These are phyloP conservation scores for Emergomyces pasteurianus DNA, from an alignment of 2,329 filamentous ascomycete species.

Conservation along the genomic window DNA sequence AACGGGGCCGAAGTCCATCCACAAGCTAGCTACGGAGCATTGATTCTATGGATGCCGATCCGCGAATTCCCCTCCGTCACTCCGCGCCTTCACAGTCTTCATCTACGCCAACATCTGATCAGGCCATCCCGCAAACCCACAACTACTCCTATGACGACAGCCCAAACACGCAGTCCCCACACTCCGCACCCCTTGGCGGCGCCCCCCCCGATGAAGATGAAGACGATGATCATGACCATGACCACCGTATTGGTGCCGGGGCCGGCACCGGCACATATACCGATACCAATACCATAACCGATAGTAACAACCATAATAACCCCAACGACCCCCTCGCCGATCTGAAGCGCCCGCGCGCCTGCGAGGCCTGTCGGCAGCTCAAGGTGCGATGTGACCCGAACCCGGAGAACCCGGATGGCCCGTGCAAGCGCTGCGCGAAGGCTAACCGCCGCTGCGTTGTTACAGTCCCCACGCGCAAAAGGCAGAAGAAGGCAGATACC, in stretches of 20 bases:
- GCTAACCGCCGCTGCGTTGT: conserved; percentile 66
- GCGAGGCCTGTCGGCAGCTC: conserved; percentile 61
- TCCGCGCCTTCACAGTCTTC: not conserved
- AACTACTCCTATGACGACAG: not conserved
- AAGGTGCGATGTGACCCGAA: conserved; percentile 82
- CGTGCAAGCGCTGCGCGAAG: conserved; percentile 68
- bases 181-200: not conserved
- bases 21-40: not conserved
- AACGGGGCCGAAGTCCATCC: not conserved
- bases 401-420: conserved; percentile 46
- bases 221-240: not conserved
- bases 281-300: not conserved
- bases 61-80: not conserved
- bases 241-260: not conserved
- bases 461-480: conserved; percentile 62
- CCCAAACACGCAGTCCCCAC: not conserved
- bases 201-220: not conserved
- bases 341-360: conserved; percentile 57
- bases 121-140: not conserved
- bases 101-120: not conserved
- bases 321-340: conserved; percentile 29
- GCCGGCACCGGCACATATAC: not conserved
- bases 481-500: conserved; percentile 85
- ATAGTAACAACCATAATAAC: not conserved
- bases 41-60: conserved; percentile 1